A percentile compares a stretch with the other conserved stretches of the same genome.
Conservation (phyloP, 805 yeast species). For the Candida ficus region DNA sequence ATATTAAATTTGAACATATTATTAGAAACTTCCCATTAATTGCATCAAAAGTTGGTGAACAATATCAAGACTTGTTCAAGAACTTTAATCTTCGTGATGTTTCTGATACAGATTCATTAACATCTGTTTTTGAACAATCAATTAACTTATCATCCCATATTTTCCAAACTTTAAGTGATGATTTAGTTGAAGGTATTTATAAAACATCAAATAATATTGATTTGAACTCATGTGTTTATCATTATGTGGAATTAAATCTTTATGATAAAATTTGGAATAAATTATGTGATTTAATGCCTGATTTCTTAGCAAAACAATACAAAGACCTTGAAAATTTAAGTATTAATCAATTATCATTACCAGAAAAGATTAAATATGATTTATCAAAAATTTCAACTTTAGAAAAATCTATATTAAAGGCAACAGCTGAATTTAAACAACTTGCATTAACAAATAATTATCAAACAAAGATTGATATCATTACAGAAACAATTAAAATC, state of each 20-base stretch:
- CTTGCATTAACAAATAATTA: slow-evolving; percentile 43
- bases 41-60: slow-evolving; percentile 32
- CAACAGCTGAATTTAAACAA: slow-evolving; percentile 47
- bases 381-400: slow-evolving; percentile 25
- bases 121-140: slow-evolving; percentile 24
- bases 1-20: slow-evolving; percentile 33
- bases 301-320: slow-evolving; percentile 19
- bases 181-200: slow-evolving; percentile 22
- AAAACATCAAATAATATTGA: slow-evolving; percentile 35
- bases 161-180: slow-evolving; percentile 23
- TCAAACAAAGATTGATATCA: slow-evolving; percentile 39
- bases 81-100: slow-evolving; percentile 31
- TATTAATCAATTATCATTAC: slow-evolving; percentile 40
- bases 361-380: slow-evolving; percentile 24
- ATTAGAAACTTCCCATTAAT: slow-evolving; percentile 35
- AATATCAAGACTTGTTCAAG: slow-evolving; percentile 35
- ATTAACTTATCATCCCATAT: slow-evolving; percentile 24
- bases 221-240: slow-evolving; percentile 50
- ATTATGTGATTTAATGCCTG: slow-evolving; percentile 25
- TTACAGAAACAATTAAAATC: slow-evolving; percentile 47
- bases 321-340: slow-evolving; percentile 25
- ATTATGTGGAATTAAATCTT: slow-evolving; percentile 65
- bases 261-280: slow-evolving; percentile 63
- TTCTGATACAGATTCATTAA: slow-evolving; percentile 23
- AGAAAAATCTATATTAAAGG: slow-evolving; percentile 43